phyloP scores from a whole-genome alignment of 345 rosid genomes.

The Populus davidiana region DNA sequence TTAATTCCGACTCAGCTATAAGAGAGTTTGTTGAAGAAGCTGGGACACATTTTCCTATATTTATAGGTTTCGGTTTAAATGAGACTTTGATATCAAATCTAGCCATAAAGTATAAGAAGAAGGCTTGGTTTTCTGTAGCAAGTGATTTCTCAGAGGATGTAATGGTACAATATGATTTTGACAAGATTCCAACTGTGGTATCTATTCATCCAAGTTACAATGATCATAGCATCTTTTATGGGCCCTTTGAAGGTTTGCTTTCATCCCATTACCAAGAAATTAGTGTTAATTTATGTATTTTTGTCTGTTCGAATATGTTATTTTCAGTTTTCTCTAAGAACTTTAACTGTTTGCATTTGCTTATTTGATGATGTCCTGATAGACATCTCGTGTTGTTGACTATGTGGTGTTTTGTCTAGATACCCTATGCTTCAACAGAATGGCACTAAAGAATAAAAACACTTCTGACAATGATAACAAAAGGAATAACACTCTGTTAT shows the following conservation, averaged over 20 bases:
- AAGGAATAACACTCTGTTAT: background rate
- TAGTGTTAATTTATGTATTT: background rate
- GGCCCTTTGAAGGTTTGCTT: constrained; percentile 86
- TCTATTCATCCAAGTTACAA: constrained; percentile 59
- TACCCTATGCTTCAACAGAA: background rate
- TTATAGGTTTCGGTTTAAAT: constrained; percentile 72
- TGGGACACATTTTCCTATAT: constrained; percentile 68
- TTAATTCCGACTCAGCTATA: constrained; percentile 58
- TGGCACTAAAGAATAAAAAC: background rate
- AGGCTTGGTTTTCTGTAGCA: constrained; percentile 92
- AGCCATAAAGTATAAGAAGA: constrained; percentile 75
- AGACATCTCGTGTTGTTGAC: background rate
- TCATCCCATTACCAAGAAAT: background rate
- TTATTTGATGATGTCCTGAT: background rate
- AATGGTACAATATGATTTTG: constrained; percentile 67
- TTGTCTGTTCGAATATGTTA: background rate
- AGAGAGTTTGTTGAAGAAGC: constrained; percentile 67
- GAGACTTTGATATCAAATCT: constrained; percentile 46
- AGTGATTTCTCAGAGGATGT: constrained; percentile 70
- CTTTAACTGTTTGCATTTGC: background rate
- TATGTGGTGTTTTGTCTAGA: background rate
- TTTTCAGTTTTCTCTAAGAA: background rate
- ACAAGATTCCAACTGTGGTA: constrained; percentile 76
- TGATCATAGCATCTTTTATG: constrained; percentile 68
- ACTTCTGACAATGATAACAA: background rate